Evolutionary conservation across 345 rosid genomes (phyloP).

Genomic region (Euphorbia pulcherrima): DNA sequence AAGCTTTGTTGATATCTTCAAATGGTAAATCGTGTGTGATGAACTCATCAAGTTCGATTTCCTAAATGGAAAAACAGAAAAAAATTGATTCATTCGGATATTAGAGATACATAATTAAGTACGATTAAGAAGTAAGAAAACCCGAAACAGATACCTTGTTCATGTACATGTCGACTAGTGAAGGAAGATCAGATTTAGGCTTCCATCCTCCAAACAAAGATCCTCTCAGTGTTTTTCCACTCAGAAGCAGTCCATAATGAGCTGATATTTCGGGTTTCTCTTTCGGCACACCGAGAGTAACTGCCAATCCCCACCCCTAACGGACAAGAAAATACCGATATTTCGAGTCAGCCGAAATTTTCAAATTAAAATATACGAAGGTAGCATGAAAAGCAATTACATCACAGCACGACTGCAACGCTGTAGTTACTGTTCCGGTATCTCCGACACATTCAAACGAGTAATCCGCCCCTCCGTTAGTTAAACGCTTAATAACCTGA

Average conservation of each 20-base stretch:
- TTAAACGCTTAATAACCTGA: slow-evolving; percentile 71
- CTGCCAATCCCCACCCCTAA: slow-evolving; percentile 90
- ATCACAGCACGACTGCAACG: slow-evolving; percentile 81
- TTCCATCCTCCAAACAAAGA: slow-evolving; percentile 84
- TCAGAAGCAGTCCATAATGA: slow-evolving; percentile 66
- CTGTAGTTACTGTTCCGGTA: slow-evolving; percentile 62
- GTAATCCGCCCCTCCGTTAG: slow-evolving; percentile 88
- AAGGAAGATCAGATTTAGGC: slow-evolving; percentile 85
- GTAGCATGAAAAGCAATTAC: slow-evolving; percentile 35
- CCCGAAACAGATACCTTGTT: slow-evolving; percentile 47
- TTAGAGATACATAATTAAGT: background rate
- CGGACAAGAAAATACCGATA: background rate
- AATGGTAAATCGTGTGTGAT: slow-evolving; percentile 64
- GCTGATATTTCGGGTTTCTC: slow-evolving; percentile 68
- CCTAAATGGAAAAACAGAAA: background rate
- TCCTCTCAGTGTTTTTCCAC: slow-evolving; percentile 76
- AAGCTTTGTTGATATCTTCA: slow-evolving; percentile 72
- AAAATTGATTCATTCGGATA: background rate
- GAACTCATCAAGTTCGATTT: slow-evolving; percentile 61
- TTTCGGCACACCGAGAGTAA: slow-evolving; percentile 91
- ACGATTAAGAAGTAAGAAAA: background rate
- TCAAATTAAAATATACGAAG: background rate
- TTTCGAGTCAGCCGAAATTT: slow-evolving; percentile 1
- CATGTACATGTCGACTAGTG: slow-evolving; percentile 64
- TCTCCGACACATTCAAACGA: slow-evolving; percentile 86